Conservation (phyloP, 768 basidiomycete species). For the Leccinum obscurum region DNA sequence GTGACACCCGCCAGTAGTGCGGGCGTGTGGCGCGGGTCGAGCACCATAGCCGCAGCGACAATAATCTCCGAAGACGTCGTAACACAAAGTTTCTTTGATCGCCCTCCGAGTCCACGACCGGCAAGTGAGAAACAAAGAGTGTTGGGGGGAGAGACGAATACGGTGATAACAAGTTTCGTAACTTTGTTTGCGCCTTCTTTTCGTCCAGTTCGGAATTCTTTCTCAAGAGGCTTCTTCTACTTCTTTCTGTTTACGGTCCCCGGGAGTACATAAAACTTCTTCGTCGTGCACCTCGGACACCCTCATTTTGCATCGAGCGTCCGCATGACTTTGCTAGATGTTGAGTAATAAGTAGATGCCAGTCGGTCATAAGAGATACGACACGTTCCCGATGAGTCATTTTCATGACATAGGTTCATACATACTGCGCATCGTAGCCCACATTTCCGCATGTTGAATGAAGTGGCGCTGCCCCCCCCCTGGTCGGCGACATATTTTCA, state of each 20-base stretch:
- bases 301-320: background rate
- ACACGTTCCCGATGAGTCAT: background rate
- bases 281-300: constrained; percentile 7
- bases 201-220: background rate
- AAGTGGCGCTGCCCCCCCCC: background rate
- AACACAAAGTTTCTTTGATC: background rate
- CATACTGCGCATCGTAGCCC: background rate
- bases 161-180: constrained; percentile 3
- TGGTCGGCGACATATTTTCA: background rate
- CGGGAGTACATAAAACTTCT: background rate
- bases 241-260: background rate
- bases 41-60: background rate
- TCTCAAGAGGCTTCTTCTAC: background rate
- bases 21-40: background rate
- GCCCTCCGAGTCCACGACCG: background rate
- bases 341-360: background rate
- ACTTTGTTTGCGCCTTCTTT: background rate
- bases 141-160: background rate
- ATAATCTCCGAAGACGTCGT: background rate
- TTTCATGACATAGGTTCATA: background rate
- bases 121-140: background rate
- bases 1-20: no score
- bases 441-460: background rate
- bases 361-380: background rate
- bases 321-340: background rate